Evolutionary conservation across 2,329 filamentous ascomycete species (phyloP), one percentile per base, ranked within the genome.

Genomic region (Xylariaceae sp.): DNA sequence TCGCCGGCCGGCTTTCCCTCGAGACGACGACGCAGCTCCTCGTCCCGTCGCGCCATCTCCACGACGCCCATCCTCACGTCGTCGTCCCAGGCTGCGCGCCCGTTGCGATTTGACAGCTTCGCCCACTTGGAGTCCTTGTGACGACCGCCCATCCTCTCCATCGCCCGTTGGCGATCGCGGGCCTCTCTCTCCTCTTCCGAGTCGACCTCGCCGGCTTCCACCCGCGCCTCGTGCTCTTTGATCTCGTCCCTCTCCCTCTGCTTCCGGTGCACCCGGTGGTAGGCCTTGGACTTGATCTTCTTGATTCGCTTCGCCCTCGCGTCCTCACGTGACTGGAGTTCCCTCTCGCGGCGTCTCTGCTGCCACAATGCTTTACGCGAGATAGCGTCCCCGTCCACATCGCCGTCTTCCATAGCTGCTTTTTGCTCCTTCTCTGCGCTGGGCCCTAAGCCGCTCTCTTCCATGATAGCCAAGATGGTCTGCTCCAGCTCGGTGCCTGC

Each of bases 241-340:
- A 67, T 63, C 56, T 78, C 58, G 40, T 76, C 57, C 35, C 72
- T 65, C 45, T 71, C 60, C 47, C 67, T 50, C 58, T 79, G 84
- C 55, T 83, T 94, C 23, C 90, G 79, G 60, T 96, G 90, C 11
- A 96, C 82, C 28, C 89, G 81, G 35, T 90, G 84, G 56, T 94
- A 98, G 1, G 88, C 77, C 59, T 95, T 98, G 56, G 85, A 93
- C 70, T 98, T 98, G 65, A 98, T 98, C 68, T 96, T 96, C 65
- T 95, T 94, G 62, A 98, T 87, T 16, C 92, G 81, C 62, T 89
- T 93, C 6, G 88, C 77, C 36, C 88, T 82, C 27, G 88, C 80
- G 52, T 93, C 83, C 60, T 96, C 90, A 9, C 89, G 75, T 49
- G 93, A 94, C 44, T 90, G 72, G 6, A 94, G 64, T 50, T 96